These are phyloP conservation scores for Torulaspora quercuum DNA, from an alignment of 805 yeast species.

Conservation along the genomic window DNA sequence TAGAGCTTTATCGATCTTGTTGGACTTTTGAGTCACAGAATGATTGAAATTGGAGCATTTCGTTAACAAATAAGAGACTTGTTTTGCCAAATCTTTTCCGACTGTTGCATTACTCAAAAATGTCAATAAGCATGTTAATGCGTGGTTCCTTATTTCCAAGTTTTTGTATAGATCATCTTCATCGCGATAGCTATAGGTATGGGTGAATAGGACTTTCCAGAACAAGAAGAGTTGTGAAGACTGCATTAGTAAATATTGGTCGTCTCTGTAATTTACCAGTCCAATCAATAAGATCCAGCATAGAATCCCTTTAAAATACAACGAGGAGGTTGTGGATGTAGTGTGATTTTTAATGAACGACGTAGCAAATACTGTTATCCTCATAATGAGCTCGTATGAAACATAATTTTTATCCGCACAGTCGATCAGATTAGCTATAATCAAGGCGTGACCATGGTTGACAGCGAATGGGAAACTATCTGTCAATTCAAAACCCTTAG, in stretches of 20 bases:
- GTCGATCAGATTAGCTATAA: conserved; percentile 38
- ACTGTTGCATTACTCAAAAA: conserved; percentile 44
- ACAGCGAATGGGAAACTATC: conserved; percentile 32
- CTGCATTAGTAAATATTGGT: conserved; percentile 51
- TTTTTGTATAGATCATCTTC: conserved; percentile 40
- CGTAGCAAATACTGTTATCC: conserved; percentile 44
- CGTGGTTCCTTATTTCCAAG: conserved; percentile 53
- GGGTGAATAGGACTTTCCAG: conserved; percentile 60
- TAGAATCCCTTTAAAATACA: conserved; percentile 40
- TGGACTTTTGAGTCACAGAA: conserved; percentile 29
- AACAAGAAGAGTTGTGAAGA: conserved; percentile 55
- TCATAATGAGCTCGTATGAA: conserved; percentile 43
- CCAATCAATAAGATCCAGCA: conserved; percentile 67
- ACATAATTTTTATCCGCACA: conserved; percentile 42
- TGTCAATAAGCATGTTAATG: conserved; percentile 54
- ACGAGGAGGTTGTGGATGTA: conserved; percentile 30
- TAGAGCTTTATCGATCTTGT: conserved; percentile 32
- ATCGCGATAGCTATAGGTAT: conserved; percentile 43
- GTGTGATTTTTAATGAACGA: conserved; percentile 42
- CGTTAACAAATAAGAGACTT: conserved; percentile 49
- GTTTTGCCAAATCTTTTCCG: conserved; percentile 42
- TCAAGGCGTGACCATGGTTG: conserved; percentile 41
- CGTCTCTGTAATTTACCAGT: conserved; percentile 55
- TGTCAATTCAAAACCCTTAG: conserved; percentile 33
- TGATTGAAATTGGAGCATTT: conserved; percentile 38